Percentiles rank a stretch among this genome's conserved stretches.
Evolutionary conservation across 2,329 filamentous ascomycete species (phyloP).

Genomic region (Macrophomina phaseolina): DNA sequence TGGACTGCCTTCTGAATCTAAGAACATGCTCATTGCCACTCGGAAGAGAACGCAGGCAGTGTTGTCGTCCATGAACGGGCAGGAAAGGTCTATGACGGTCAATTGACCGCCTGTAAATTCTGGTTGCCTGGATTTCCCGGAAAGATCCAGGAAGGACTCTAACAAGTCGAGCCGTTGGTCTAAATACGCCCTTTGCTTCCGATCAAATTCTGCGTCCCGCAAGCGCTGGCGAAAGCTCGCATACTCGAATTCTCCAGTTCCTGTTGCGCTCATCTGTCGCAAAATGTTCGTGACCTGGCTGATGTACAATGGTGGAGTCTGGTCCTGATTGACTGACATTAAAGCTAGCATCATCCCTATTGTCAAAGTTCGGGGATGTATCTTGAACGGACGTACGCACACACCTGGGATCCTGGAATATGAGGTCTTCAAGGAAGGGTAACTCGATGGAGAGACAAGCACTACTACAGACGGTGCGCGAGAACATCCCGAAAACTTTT

Average conservation of each 20-base stretch:
- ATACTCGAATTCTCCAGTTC: neutral
- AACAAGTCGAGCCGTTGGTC: conserved; percentile 65
- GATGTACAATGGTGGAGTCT: conserved; percentile 61
- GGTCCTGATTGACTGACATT: conserved; percentile 57
- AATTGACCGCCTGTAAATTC: conserved; percentile 54
- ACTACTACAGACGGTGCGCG: conserved; percentile 61
- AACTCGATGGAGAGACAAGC: conserved; percentile 58
- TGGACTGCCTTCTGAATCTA: conserved; percentile 53
- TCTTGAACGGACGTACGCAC: conserved; percentile 8
- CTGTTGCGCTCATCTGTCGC: neutral
- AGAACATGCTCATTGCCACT: conserved; percentile 71
- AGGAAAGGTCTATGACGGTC: conserved; percentile 74
- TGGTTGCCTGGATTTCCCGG: neutral
- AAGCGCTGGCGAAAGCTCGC: conserved; percentile 60
- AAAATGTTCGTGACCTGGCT: neutral
- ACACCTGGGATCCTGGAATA: conserved; percentile 53
- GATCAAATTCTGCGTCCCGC: conserved; percentile 58
- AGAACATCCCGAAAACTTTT: conserved; percentile 44
- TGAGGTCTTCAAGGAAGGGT: conserved; percentile 45
- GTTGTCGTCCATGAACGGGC: conserved; percentile 70
- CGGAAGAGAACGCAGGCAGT: conserved; percentile 75
- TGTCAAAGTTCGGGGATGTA: conserved; percentile 44
- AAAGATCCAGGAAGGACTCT: conserved; percentile 63
- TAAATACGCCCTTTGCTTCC: conserved; percentile 61
- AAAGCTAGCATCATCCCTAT: conserved; percentile 60